phyloP scores from a whole-genome alignment of 306 rosid species.

The Castanea crenata region DNA sequence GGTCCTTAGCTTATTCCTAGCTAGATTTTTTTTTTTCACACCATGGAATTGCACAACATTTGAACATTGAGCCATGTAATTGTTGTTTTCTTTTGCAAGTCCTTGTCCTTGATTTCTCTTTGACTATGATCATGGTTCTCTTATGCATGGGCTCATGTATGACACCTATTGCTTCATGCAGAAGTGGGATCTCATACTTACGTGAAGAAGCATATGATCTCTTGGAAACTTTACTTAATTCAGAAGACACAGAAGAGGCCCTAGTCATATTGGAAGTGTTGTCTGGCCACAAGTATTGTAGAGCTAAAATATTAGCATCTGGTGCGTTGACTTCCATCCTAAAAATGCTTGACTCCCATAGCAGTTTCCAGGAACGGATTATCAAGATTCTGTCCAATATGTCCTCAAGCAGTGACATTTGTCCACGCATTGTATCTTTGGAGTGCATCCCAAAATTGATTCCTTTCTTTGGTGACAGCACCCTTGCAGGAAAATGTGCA shows the following conservation, averaged over 20 bases:
- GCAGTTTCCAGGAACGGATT: slow-evolving; percentile 45
- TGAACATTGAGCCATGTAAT: slow-evolving; percentile 1
- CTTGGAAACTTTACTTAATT: slow-evolving; percentile 56
- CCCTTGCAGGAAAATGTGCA: slow-evolving; percentile 46
- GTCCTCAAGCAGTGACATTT: slow-evolving; percentile 46
- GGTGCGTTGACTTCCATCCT: slow-evolving; percentile 51
- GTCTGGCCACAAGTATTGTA: slow-evolving; percentile 37
- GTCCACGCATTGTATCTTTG: slow-evolving; percentile 43
- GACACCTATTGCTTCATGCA: slow-evolving; percentile 33
- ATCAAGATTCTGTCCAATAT: slow-evolving; percentile 48
- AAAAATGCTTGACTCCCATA: slow-evolving; percentile 46
- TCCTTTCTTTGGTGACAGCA: slow-evolving; percentile 41
- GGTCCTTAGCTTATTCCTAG: slow-evolving; percentile 6
- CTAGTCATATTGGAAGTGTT: slow-evolving; percentile 65
- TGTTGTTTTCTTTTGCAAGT: neutral
- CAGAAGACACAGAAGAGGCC: slow-evolving; percentile 58
- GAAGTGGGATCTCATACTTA: slow-evolving; percentile 37
- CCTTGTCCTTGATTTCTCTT: neutral
- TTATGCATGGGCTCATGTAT: slow-evolving; percentile 6
- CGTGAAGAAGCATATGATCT: slow-evolving; percentile 45
- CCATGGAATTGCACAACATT: neutral
- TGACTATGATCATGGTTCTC: slow-evolving; percentile 14
- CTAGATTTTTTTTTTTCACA: neutral
- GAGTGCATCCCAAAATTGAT: slow-evolving; percentile 63
- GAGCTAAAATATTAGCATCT: slow-evolving; percentile 45